Percentiles rank a stretch among this genome's conserved stretches.
phyloP scores from a whole-genome alignment of 768 basidiomycete genomes.

The Crepidotus variabilis region DNA sequence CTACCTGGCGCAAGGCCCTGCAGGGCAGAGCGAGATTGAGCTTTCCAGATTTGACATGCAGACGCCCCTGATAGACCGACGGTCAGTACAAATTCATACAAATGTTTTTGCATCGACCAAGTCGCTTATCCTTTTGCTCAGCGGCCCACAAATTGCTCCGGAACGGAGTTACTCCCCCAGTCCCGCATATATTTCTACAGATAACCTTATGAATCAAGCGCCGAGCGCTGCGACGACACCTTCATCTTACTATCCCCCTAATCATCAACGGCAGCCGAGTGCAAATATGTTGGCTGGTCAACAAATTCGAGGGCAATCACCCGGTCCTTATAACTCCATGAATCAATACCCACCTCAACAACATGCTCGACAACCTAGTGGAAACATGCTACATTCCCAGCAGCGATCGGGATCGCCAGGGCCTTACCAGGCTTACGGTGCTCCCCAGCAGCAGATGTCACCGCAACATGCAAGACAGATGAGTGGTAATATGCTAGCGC shows the following conservation, averaged over 20 bases:
- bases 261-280: constrained; percentile 20
- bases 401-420: constrained; percentile 11
- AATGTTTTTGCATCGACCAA: constrained; percentile 34
- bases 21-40: constrained; percentile 39
- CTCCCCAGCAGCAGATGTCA: constrained; percentile 16
- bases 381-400: constrained; percentile 19
- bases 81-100: constrained; percentile 30
- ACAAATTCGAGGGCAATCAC: constrained; percentile 17
- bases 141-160: constrained; percentile 43
- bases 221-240: constrained; percentile 5
- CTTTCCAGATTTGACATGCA: constrained; percentile 57
- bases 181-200: constrained; percentile 30
- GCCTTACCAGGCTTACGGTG: constrained; percentile 17
- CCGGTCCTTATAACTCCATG: constrained; percentile 17
- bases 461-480: constrained; percentile 14
- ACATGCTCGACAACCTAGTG: constrained; percentile 15
- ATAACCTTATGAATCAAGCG: constrained; percentile 13
- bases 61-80: constrained; percentile 53
- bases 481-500: constrained; percentile 13
- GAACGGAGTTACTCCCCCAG: constrained; percentile 34
- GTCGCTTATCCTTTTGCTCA: constrained; percentile 32
- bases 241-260: neutral
- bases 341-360: constrained; percentile 27
- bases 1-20: constrained; percentile 52
- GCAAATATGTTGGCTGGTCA: constrained; percentile 17